Evolutionary conservation across 2,329 filamentous ascomycete genomes (phyloP).

Genomic region (Thielaviopsis punctulata): DNA sequence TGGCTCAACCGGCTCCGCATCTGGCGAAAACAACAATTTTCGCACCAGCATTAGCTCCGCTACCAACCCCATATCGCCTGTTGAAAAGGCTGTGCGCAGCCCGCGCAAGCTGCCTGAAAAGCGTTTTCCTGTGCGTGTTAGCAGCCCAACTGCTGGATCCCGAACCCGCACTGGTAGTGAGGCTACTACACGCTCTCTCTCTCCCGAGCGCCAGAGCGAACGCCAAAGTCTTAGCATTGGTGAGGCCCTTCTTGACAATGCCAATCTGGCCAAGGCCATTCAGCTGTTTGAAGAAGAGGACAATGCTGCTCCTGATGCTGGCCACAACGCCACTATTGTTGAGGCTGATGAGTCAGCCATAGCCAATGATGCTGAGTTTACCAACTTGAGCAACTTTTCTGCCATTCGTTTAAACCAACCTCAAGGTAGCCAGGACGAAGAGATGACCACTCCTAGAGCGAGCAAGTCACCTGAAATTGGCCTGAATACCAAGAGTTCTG

Average conservation of each 20-base stretch:
- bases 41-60: constrained; percentile 12
- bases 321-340: constrained; percentile 15
- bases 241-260: constrained; percentile 36
- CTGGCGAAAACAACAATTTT: constrained; percentile 9
- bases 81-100: constrained; percentile 22
- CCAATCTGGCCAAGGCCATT: constrained; percentile 40
- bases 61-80: constrained; percentile 12
- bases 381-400: constrained; percentile 77
- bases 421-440: constrained; percentile 1
- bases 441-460: constrained; percentile 6
- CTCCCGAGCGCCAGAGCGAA: constrained; percentile 15
- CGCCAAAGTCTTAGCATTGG: constrained; percentile 29
- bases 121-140: constrained; percentile 44
- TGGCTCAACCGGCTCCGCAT: constrained; percentile 14
- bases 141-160: constrained; percentile 15
- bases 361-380: constrained; percentile 57
- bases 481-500: constrained; percentile 16
- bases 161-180: constrained; percentile 9
- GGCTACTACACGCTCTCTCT: constrained; percentile 8
- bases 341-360: constrained; percentile 22
- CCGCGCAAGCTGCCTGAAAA: constrained; percentile 36
- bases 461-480: constrained; percentile 42
- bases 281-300: constrained; percentile 44
- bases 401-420: constrained; percentile 42
- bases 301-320: constrained; percentile 4